Evolutionary conservation across 495 filamentous ascomycete species (phyloP), one percentile per base, ranked within the genome.

Genomic region (Aspergillus nanangensis): DNA sequence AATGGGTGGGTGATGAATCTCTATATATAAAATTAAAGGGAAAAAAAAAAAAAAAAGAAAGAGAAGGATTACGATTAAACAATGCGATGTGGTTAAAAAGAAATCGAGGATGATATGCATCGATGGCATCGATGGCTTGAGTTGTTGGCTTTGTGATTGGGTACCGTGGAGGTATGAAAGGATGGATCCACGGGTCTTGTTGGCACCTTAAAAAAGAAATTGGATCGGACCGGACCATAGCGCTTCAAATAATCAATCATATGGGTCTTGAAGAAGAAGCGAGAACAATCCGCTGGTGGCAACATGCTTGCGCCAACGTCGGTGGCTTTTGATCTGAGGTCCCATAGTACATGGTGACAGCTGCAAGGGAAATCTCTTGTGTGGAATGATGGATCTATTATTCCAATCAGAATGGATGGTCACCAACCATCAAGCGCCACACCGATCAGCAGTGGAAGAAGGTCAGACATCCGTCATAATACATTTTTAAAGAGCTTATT

Each of bases 81-180:
- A 29, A 7, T 11, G 5, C 7, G 7, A 29, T 7, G 25, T 11
- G 5, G 25, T 7, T 29, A 7, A 11, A 29, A 5, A 29, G 25
- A 29, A 11, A 11, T 29, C 20, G 8, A 21, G 37, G 18, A 13
- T 39, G 37, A 39, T 39, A 24, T 39, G 37, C 37, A 42, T 47
- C 24, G 52, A 47, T 42, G 42, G 47, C 35, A 47, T 43, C 27
- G 41, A 52, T 47, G 48, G 42, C 48, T 45, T 35, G 27, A 20
- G 21, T 22, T 9, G 19, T 10, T 20, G 15, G n/a, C 11, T 22
- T 20, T 20, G 15, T 51, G 43, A 46, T 51, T 51, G 48, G 48
- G 31, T 37, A 42, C 31, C 29, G 23, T 38, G 3, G 20, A 32
- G 36, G 42, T 40, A 19, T 18, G 20, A 22, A 22, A 18, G 13